A percentile compares a stretch with the other conserved stretches of the same genome.
Conservation (phyloP, 2,329 filamentous ascomycete species). For the Colletotrichum simmondsii region DNA sequence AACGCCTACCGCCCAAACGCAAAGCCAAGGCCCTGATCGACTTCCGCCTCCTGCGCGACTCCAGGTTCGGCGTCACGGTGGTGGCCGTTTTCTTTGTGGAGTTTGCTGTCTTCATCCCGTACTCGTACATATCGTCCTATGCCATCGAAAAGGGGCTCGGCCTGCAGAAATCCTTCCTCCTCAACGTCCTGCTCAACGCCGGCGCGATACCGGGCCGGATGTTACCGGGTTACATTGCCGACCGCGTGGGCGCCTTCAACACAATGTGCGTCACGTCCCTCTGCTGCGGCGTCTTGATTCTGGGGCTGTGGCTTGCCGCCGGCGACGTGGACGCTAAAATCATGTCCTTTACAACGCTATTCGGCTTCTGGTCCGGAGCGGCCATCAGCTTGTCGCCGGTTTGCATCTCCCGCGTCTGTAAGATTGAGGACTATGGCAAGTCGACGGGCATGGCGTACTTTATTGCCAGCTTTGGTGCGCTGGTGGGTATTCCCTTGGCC, state of each 20-base stretch:
- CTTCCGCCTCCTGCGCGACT: not conserved
- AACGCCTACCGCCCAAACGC: not conserved
- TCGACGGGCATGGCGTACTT: conserved; percentile 78
- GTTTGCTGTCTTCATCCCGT: not conserved
- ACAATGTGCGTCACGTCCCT: not conserved
- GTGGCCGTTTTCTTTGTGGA: not conserved
- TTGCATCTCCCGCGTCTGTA: conserved; percentile 76
- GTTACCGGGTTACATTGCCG: not conserved
- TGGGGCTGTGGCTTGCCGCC: not conserved
- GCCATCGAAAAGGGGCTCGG: not conserved
- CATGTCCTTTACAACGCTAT: conserved; percentile 70
- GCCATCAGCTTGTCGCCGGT: conserved; percentile 79
- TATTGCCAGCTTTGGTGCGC: conserved; percentile 69
- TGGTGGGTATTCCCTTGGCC: conserved; percentile 39
- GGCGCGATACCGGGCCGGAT: not conserved
- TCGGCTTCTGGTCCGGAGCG: conserved; percentile 78
- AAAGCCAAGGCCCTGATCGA: not conserved
- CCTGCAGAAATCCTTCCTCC: not conserved
- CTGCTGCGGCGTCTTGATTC: not conserved
- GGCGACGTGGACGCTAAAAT: conserved; percentile 60
- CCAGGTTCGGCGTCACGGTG: not conserved
- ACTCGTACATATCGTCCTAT: not conserved
- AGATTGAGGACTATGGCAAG: conserved; percentile 74
- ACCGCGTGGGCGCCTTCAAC: not conserved
- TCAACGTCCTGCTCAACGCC: not conserved